A percentile compares a stretch with the other conserved stretches of the same genome.
These are phyloP conservation scores for Cercospora zeina DNA, from an alignment of 2,329 filamentous ascomycete species.

Conservation along the genomic window DNA sequence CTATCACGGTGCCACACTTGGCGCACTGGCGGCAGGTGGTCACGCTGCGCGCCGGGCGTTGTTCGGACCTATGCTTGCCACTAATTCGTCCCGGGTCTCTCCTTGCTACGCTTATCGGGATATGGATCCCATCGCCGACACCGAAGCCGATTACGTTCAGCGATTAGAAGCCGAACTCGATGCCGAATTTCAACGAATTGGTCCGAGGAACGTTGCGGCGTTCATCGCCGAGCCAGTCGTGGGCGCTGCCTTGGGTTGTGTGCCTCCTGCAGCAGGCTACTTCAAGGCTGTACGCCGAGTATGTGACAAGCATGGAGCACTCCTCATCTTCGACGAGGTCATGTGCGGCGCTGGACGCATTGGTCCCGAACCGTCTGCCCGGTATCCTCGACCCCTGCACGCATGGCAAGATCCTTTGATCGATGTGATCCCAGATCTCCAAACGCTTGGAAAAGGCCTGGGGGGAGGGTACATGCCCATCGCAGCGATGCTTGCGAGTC, in stretches of 20 bases:
- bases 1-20: slow-evolving; percentile 71
- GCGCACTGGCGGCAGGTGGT: slow-evolving; percentile 64
- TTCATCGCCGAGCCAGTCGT: slow-evolving; percentile 74
- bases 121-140: slow-evolving; percentile 32
- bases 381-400: slow-evolving; percentile 49
- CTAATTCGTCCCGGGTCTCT: slow-evolving; percentile 59
- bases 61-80: slow-evolving; percentile 61
- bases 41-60: slow-evolving; percentile 61
- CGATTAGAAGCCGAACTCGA: slow-evolving; percentile 67
- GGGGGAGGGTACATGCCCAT: slow-evolving; percentile 64
- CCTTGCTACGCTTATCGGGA: slow-evolving; percentile 67
- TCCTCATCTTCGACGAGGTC: slow-evolving; percentile 78
- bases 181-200: slow-evolving; percentile 63
- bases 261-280: slow-evolving; percentile 67
- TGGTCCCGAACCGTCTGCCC: slow-evolving; percentile 45
- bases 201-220: slow-evolving; percentile 65
- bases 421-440: slow-evolving; percentile 61
- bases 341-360: slow-evolving; percentile 68
- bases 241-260: slow-evolving; percentile 69
- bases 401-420: slow-evolving; percentile 60
- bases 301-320: slow-evolving; percentile 68
- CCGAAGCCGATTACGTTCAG: slow-evolving; percentile 59
- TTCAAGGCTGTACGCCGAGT: slow-evolving; percentile 66
- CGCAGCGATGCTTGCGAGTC: slow-evolving; percentile 59
- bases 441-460: slow-evolving; percentile 66